Evolutionary conservation across 2,329 filamentous ascomycete genomes (phyloP).

Genomic region (Neofusicoccum sp.): DNA sequence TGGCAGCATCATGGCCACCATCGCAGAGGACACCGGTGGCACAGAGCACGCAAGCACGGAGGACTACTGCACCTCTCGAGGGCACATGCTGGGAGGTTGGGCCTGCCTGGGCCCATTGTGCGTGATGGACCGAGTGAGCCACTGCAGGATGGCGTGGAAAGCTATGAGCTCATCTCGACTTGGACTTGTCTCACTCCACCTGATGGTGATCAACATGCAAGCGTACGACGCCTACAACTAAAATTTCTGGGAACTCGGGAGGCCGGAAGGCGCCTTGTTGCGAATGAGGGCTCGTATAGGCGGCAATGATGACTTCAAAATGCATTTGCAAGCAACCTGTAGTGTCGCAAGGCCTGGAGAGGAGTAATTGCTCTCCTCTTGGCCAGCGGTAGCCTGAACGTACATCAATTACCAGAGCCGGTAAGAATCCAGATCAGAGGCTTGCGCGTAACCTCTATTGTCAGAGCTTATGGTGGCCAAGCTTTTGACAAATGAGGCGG

Average conservation of each 20-base stretch:
- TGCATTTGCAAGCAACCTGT: background rate
- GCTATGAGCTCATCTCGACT: background rate
- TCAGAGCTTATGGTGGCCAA: background rate
- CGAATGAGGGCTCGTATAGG: background rate
- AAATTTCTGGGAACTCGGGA: background rate
- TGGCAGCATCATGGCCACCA: background rate
- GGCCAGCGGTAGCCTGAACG: background rate
- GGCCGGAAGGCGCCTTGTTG: background rate
- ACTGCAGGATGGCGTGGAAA: slow-evolving; percentile 14
- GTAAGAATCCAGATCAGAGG: background rate
- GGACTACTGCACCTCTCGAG: background rate
- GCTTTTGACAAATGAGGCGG: background rate
- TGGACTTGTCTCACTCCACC: slow-evolving; percentile 11
- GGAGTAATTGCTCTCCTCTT: background rate
- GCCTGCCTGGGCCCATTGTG: slow-evolving; percentile 3
- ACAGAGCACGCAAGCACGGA: slow-evolving; percentile 13
- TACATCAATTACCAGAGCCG: background rate
- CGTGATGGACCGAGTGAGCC: background rate
- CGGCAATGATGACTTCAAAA: background rate
- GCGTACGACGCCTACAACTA: slow-evolving; percentile 4
- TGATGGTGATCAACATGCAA: background rate
- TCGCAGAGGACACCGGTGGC: background rate
- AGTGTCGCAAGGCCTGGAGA: background rate
- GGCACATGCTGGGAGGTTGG: background rate
- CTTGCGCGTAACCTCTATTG: slow-evolving; percentile 7